A percentile compares a stretch with the other conserved stretches of the same genome.
These are phyloP conservation scores for Thermomucor indicae-seudaticae DNA, from an alignment of 371 early-diverging fungal genomes.

Conservation along the genomic window DNA sequence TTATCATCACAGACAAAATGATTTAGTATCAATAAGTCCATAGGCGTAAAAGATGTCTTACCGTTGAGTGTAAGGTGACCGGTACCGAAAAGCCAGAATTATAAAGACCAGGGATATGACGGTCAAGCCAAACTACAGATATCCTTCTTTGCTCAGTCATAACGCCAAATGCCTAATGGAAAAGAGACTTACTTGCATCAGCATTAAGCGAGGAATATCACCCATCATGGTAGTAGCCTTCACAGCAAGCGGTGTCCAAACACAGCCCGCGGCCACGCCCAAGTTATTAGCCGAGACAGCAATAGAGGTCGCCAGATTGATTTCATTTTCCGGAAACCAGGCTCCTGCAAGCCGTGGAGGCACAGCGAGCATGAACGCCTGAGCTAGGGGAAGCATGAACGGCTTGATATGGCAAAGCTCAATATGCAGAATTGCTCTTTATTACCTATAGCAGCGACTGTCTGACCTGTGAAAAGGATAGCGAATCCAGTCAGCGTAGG, in stretches of 20 bases:
- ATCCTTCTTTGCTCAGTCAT: not conserved
- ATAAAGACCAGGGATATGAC: too few species aligned
- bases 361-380: conserved; percentile 48
- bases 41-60: too few species aligned
- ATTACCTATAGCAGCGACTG: conserved; percentile 44
- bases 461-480: conserved; percentile 41
- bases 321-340: conserved; percentile 47
- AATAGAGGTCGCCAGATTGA: conserved; percentile 42
- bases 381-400: conserved; percentile 17
- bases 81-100: too few species aligned
- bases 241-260: conserved; percentile 39
- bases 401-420: not conserved
- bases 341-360: conserved; percentile 49
- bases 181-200: conserved; percentile 27
- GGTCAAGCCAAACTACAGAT: too few species aligned
- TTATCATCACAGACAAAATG: too few species aligned
- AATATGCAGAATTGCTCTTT: not conserved
- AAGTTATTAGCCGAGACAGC: conserved; percentile 50
- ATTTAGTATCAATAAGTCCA: too few species aligned
- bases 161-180: not conserved
- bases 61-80: too few species aligned
- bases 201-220: conserved; percentile 38
- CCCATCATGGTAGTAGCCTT: conserved; percentile 23
- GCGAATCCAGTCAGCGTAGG: conserved; percentile 29
- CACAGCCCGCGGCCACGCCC: conserved; percentile 49